A percentile compares a stretch with the other conserved stretches of the same genome.
phyloP scores from a whole-genome alignment of 2,329 filamentous ascomycete species.

The Fusarium penzigii region DNA sequence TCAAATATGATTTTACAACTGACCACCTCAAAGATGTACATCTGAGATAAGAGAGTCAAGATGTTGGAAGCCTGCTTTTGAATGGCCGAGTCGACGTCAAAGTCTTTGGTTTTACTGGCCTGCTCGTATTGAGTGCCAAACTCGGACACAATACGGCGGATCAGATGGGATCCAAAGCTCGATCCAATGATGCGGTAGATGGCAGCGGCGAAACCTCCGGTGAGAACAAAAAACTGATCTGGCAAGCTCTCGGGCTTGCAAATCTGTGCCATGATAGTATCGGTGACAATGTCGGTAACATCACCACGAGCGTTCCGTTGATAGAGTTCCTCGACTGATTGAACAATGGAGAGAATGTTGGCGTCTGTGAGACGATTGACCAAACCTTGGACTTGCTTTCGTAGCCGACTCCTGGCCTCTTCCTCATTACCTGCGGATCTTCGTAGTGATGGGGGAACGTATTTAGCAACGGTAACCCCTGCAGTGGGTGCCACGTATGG shows the following conservation, averaged over 20 bases:
- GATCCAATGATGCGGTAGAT: slow-evolving; percentile 84
- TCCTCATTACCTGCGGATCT: slow-evolving; percentile 62
- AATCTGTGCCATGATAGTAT: slow-evolving; percentile 76
- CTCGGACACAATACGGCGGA: slow-evolving; percentile 74
- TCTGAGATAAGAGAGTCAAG: slow-evolving; percentile 77
- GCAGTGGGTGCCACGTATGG: slow-evolving; percentile 77
- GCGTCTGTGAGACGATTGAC: slow-evolving; percentile 92
- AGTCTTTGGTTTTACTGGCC: slow-evolving; percentile 34
- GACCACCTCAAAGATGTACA: slow-evolving; percentile 91
- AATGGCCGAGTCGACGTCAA: slow-evolving; percentile 41
- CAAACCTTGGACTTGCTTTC: slow-evolving; percentile 80
- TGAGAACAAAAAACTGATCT: slow-evolving; percentile 88
- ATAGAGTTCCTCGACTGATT: slow-evolving; percentile 82
- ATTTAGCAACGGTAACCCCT: slow-evolving; percentile 62
- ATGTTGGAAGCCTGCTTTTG: slow-evolving; percentile 63
- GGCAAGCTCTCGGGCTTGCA: slow-evolving; percentile 76
- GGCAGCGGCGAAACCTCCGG: slow-evolving; percentile 85
- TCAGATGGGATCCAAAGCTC: slow-evolving; percentile 84
- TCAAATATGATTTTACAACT: slow-evolving; percentile 85
- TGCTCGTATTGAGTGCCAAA: slow-evolving; percentile 67
- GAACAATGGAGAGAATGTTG: slow-evolving; percentile 81
- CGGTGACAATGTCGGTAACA: slow-evolving; percentile 78
- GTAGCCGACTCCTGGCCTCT: slow-evolving; percentile 68
- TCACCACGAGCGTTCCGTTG: slow-evolving; percentile 81
- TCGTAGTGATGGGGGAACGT: slow-evolving; percentile 84